Base-by-base conservation (phyloP, 1,284 basidiomycete genomes). In the Ganoderma meredithae region DNA sequence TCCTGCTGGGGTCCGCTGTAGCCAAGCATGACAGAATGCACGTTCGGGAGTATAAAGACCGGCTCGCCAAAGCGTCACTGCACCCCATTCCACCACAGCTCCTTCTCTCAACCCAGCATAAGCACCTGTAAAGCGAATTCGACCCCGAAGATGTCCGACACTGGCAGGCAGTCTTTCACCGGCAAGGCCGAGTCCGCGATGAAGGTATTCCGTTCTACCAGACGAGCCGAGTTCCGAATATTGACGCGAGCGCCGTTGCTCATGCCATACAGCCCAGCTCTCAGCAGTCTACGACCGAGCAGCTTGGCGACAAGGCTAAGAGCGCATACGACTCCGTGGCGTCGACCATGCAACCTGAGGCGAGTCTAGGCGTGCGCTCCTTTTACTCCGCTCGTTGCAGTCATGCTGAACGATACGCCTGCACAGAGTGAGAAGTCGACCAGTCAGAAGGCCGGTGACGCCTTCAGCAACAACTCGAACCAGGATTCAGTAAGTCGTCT, bases 401-500 rank as follows among this genome's bases (percentile, higher is more conserved):
- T 10, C 4, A 49, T 49, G 1, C 47, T 49, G 47, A 49, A 49
- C 22, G n/a, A 1, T 0, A 13, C 22, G 9, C 12, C 22, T 49
- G n/a, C n/a, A 7, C 60, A 62, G 60, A 52, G 33, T 47, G 47
- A 62, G 33, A 31, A 31, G 17, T 33, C 47, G 2, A 31, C 44
- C 36, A 62, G 31, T 36, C 31, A 90, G 81, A 79, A 89, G 69
- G 74, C 81, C n/a, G 81, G 84, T 62, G 90, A 91, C 80, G 76
- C 79, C 63, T 13, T 88, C 75, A 86, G 86, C 69, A 83, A 85
- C 71, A 84, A 79, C 76, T 69, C 69, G n/a, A 78, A 77, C 74
- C 64, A 74, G 61, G 74, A 75, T 67, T 65, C 76, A 71, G 79
- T 79, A 65, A 25, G 74, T 71, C 10, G 22, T 1, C 19, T 12